Conservation (phyloP, 1,284 basidiomycete genomes). For the Apiotrichum laibachii region DNA sequence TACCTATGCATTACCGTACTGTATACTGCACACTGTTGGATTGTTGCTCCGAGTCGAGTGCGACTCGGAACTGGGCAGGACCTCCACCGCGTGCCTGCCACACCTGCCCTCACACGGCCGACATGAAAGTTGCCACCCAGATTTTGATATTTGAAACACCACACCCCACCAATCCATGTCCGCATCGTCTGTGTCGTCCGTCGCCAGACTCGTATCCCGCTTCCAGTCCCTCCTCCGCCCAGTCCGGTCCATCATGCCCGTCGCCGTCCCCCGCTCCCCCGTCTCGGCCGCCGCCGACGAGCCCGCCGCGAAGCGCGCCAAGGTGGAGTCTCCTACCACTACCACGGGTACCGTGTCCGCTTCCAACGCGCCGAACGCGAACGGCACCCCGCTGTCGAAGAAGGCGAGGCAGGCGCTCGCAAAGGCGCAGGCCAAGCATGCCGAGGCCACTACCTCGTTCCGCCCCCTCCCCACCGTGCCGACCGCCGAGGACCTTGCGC, state of each 20-base stretch:
- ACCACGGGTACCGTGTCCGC: not conserved
- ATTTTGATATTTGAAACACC: not conserved
- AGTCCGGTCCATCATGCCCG: slow-evolving; percentile 15
- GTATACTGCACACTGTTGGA: not conserved
- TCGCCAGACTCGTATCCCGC: not conserved
- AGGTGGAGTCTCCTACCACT: not conserved
- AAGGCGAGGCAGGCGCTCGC: not conserved
- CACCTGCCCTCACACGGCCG: not conserved
- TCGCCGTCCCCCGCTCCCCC: slow-evolving; percentile 18
- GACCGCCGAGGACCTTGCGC: slow-evolving; percentile 5
- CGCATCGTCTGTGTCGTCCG: not conserved
- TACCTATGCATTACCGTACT: not conserved
- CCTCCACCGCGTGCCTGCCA: too few species aligned
- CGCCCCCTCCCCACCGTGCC: slow-evolving; percentile 1
- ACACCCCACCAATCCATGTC: not conserved
- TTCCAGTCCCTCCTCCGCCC: slow-evolving; percentile 1
- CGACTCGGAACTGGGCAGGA: too few species aligned
- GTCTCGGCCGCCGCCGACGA: slow-evolving; percentile 6
- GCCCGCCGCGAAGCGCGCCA: slow-evolving; percentile 8
- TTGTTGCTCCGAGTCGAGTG: too few species aligned
- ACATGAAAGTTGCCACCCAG: not conserved
- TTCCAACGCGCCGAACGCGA: too few species aligned
- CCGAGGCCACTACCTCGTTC: not conserved
- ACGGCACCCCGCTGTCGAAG: not conserved
- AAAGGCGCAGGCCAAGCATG: slow-evolving; percentile 9